Conservation (phyloP, 1,284 basidiomycete genomes). For the Ceratobasidium sp. region DNA sequence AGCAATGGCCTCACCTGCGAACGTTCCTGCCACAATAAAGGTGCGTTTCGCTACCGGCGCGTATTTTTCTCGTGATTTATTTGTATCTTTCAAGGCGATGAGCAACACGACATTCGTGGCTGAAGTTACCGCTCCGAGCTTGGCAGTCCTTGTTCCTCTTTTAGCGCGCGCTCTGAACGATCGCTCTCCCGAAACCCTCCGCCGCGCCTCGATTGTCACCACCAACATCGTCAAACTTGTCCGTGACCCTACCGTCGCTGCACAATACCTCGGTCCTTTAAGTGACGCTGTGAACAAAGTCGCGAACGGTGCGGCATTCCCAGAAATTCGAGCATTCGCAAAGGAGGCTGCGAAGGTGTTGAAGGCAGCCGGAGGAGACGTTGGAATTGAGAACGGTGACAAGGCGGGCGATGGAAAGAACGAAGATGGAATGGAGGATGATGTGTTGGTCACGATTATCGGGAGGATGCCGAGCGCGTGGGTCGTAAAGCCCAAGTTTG, state of each 20-base stretch:
- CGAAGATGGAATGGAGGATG: slow-evolving; percentile 33
- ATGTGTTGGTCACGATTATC: slow-evolving; percentile 34
- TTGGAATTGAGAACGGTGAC: slow-evolving; percentile 47
- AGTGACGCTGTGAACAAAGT: slow-evolving; percentile 94
- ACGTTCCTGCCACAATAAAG: slow-evolving; percentile 94
- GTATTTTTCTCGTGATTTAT: background rate
- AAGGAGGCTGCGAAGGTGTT: slow-evolving; percentile 82
- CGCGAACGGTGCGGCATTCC: slow-evolving; percentile 92
- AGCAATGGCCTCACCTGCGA: slow-evolving; percentile 89
- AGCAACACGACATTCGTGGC: slow-evolving; percentile 92
- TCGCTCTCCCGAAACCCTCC: slow-evolving; percentile 57
- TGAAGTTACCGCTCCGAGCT: slow-evolving; percentile 94
- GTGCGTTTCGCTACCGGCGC: slow-evolving; percentile 69
- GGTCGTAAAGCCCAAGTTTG: slow-evolving; percentile 34
- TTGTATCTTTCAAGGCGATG: slow-evolving; percentile 24
- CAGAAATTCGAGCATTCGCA: slow-evolving; percentile 94
- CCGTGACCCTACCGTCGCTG: slow-evolving; percentile 90
- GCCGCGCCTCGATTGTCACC: slow-evolving; percentile 86
- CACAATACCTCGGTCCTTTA: slow-evolving; percentile 87
- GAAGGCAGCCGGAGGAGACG: slow-evolving; percentile 82
- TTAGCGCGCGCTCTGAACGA: slow-evolving; percentile 94
- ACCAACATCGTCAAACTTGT: slow-evolving; percentile 99
- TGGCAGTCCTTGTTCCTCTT: slow-evolving; percentile 95
- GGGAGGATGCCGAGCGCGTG: slow-evolving; percentile 19
- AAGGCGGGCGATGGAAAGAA: slow-evolving; percentile 16